Evolutionary conservation across 1,139 yeast species (phyloP).

Genomic region (Lodderomyces parapsilosis): DNA sequence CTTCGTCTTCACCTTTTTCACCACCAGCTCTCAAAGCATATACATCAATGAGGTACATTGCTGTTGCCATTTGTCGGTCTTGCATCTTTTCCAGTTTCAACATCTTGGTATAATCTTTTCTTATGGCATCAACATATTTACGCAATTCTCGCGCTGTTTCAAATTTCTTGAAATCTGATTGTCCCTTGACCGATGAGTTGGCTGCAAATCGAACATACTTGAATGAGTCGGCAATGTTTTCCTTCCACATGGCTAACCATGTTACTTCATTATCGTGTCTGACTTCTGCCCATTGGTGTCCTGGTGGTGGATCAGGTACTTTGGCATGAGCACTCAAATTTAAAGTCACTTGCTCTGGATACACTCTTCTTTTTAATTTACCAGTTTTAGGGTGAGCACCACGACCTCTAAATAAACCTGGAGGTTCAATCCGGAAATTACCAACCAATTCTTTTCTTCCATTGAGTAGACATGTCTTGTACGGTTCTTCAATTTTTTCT

Average conservation of each 20-base stretch:
- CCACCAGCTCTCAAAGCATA: constrained; percentile 98
- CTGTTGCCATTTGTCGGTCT: constrained; percentile 90
- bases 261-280: constrained; percentile 87
- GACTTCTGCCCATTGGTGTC: constrained; percentile 89
- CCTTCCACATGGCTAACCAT: constrained; percentile 98
- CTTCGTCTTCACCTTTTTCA: constrained; percentile 95
- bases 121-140: constrained; percentile 65
- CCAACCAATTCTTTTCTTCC: constrained; percentile 94
- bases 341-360: constrained; percentile 85
- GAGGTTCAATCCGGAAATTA: constrained; percentile 92
- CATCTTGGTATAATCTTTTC: constrained; percentile 71
- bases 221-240: constrained; percentile 77
- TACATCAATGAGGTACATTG: constrained; percentile 89
- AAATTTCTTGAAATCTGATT: constrained; percentile 86
- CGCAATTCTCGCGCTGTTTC: constrained; percentile 89
- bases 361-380: constrained; percentile 74
- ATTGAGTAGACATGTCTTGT: constrained; percentile 73
- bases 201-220: constrained; percentile 93
- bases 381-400: constrained; percentile 98
- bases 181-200: constrained; percentile 86
- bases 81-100: constrained; percentile 77
- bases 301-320: constrained; percentile 81
- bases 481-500: constrained; percentile 77
- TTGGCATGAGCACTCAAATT: constrained; percentile 73
- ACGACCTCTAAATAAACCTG: constrained; percentile 93